phyloP scores from a whole-genome alignment of 176 grass and related monocot genomes.

The Alloteropsis semialata region DNA sequence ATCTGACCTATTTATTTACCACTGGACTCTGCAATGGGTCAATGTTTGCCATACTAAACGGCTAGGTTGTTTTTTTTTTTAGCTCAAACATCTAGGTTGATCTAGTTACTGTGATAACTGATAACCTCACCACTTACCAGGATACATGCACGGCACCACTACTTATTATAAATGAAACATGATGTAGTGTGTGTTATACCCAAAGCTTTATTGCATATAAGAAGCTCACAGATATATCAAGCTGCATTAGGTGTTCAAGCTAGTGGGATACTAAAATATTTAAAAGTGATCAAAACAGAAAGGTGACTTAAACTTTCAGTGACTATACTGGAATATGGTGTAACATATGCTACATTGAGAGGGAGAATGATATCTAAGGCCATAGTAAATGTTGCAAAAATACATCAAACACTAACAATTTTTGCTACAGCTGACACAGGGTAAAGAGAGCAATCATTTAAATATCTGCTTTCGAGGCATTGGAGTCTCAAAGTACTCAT shows the following conservation, averaged over 20 bases:
- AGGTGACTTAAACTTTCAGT: neutral
- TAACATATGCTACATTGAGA: neutral
- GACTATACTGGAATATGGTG: neutral
- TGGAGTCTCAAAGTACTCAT: neutral
- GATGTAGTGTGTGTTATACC: neutral
- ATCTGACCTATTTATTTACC: neutral
- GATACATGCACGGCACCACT: neutral
- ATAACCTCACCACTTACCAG: slow-evolving; percentile 8
- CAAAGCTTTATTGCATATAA: neutral
- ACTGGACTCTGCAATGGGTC: neutral
- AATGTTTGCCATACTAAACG: neutral
- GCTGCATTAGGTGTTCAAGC: neutral
- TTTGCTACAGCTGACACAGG: neutral
- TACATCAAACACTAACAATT: neutral
- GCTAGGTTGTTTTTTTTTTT: no score
- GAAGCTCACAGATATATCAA: neutral
- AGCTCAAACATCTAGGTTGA: no score
- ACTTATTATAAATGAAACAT: neutral
- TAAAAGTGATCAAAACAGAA: neutral
- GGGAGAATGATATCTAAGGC: neutral
- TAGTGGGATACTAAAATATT: neutral
- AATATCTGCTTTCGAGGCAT: neutral
- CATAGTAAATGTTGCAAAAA: neutral
- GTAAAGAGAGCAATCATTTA: neutral
- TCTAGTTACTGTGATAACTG: neutral